Evolutionary conservation across 805 yeast species (phyloP), one percentile per base, ranked within the genome.

Genomic region (Pichia insulana): DNA sequence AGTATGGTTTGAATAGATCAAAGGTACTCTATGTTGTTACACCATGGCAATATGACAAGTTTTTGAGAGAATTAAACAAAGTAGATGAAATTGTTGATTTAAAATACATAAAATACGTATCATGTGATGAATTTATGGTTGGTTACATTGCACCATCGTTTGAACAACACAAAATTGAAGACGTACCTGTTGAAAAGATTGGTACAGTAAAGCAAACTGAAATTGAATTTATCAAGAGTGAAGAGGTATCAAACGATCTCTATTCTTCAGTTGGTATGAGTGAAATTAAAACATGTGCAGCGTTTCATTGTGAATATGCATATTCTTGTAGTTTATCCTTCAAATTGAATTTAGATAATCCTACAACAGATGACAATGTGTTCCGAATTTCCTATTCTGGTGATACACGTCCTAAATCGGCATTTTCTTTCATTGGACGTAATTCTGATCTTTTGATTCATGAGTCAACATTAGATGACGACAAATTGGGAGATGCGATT

Each of bases 391-490:
- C 96, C 1, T 92, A 85, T 58, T 87, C 96, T 2, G 98, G 98
- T 11, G 99, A 92, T 57, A 86, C 97, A 0, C 74, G 97, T 53
- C 98, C 98, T 0, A 80, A 78, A 49, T 55, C 64, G 3, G 63
- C 58, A 38, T 88, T 88, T 61, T 53, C 65, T 2, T 68, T 64
- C 2, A 73, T 85, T 41, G 97, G 96, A 2, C 46, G 56, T 17
- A 59, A 67, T 11, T 74, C 86, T 22, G 90, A 87, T 55, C 59
- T 92, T 38, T 68, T 92, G 45, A 79, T 92, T 38, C 99, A 92
- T 60, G 99, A 92, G 59, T 89, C 97, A 0, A 86, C 98, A 0
- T 72, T 92, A 47, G 96, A 86, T 44, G 85, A 87, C 58, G 84
- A 74, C 27, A 67, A 87, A 37, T 64, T 70, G 7, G 78, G 74